Percentiles rank a stretch among this genome's conserved stretches.
Conservation (phyloP, 148 eudicot genomes). For the Dysphania ambrosioides region DNA sequence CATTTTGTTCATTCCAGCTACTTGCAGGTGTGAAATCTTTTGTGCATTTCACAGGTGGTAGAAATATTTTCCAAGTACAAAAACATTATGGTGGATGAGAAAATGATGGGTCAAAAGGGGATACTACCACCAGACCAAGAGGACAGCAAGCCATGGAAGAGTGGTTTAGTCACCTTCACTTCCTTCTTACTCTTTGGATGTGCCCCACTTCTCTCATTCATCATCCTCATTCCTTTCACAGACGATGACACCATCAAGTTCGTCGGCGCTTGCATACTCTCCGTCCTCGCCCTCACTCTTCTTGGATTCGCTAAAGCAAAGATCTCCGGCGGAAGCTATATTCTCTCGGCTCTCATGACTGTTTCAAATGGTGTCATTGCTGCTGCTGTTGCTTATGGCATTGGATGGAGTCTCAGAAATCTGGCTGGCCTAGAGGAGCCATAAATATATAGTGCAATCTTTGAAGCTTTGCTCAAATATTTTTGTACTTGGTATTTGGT, state of each 20-base stretch:
- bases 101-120: conserved; percentile 44
- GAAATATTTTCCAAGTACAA: conserved; percentile 55
- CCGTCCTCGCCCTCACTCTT: too few species aligned
- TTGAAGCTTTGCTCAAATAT: not conserved
- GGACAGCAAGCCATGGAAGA: conserved; percentile 80
- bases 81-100: conserved; percentile 57
- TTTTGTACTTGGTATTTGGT: not conserved
- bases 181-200: conserved; percentile 52
- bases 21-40: not conserved
- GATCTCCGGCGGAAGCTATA: conserved; percentile 50
- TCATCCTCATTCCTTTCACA: conserved; percentile 71
- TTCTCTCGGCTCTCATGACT: conserved; percentile 30
- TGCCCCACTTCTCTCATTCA: conserved; percentile 60
- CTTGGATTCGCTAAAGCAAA: conserved; percentile 59
- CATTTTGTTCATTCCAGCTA: not conserved
- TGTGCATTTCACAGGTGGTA: conserved; percentile 39
- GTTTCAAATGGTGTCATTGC: conserved; percentile 53
- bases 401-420: conserved; percentile 68
- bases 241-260: too few species aligned
- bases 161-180: conserved; percentile 53
- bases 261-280: too few species aligned
- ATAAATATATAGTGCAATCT: not conserved
- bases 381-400: conserved; percentile 51
- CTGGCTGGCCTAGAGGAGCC: conserved; percentile 65
- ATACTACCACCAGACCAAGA: conserved; percentile 37